Base-by-base conservation (phyloP, 768 basidiomycete species). In the Boletus subparvulus region DNA sequence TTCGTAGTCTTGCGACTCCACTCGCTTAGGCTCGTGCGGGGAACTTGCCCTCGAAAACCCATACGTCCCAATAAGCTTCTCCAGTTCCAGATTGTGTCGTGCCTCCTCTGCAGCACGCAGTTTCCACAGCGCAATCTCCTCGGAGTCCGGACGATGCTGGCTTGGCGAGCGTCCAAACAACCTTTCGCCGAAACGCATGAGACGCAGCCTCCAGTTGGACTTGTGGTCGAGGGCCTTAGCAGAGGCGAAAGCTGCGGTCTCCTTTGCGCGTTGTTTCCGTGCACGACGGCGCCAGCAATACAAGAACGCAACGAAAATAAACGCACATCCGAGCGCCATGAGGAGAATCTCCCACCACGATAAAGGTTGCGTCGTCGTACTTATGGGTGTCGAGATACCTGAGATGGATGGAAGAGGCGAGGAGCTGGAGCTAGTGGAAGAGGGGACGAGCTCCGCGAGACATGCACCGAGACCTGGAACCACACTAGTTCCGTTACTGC, bases 341-440 rank as follows among this genome's bases (percentile, higher is more conserved):
- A 92, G 80, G 54, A 92, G 75, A 61, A 92, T 91, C 74, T 93
- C 79, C 90, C 90, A 92, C 90, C 91, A 92, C 56, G 75, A 74
- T 10, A 92, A 74, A 24, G 76, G 62, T 28, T 74, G 76, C 21
- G 65, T 69, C 19, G 55, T 65, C 17, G 62, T 71, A 50, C 52
- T 58, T 3, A 78, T 79, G 0, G 88, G 86, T n/a, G 79, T 73
- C 42, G 78, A 68, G 56, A 86, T 69, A 28, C 88, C 87, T 2
- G 85, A 78, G 56, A 86, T 72, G 13, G 80, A 71, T 24, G 86
- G 85, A 21, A 85, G 72, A 21, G 75, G 43, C 6, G 68, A 60
- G 8, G 75, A 65, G 37, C 70, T 70, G n/a, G 74, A 66, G 41
- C 45, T 69, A 13, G 78, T 77, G 5, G 80, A 78, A 12, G 79